phyloP scores from a whole-genome alignment of 352 stramenopile genomes.

The Elongisporangium anandrum region DNA sequence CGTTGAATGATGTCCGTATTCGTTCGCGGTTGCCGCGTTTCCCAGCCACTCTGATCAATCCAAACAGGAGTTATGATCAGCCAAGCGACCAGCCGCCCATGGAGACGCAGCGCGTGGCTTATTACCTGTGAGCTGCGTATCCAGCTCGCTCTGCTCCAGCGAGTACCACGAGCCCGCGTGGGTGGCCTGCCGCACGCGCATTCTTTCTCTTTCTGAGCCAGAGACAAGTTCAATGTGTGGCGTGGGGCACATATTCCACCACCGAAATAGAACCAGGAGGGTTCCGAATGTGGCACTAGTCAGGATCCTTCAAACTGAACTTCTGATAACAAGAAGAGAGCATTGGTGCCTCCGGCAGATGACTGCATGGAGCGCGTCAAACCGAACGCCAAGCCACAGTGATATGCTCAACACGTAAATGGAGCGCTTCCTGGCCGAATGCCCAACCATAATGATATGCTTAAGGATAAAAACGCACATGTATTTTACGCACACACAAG shows the following conservation, averaged over 20 bases:
- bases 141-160: constrained; percentile 51
- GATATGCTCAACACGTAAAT: too few species aligned
- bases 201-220: constrained; percentile 6
- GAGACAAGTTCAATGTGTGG: background rate
- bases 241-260: background rate
- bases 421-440: too few species aligned
- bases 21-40: constrained; percentile 27
- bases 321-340: too few species aligned
- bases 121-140: constrained; percentile 48
- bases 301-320: background rate
- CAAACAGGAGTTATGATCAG: background rate
- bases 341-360: too few species aligned
- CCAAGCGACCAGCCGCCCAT: background rate
- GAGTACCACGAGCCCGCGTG: constrained; percentile 86
- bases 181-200: constrained; percentile 57
- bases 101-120: constrained; percentile 1
- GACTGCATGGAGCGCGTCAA: too few species aligned
- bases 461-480: too few species aligned
- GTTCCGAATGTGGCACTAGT: background rate
- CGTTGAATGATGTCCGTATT: constrained; percentile 25
- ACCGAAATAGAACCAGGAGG: background rate
- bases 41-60: constrained; percentile 49
- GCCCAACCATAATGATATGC: too few species aligned
- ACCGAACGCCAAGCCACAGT: too few species aligned
- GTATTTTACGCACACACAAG: too few species aligned